Conservation (phyloP, 495 filamentous ascomycete genomes). For the Penicillium goetzii region DNA sequence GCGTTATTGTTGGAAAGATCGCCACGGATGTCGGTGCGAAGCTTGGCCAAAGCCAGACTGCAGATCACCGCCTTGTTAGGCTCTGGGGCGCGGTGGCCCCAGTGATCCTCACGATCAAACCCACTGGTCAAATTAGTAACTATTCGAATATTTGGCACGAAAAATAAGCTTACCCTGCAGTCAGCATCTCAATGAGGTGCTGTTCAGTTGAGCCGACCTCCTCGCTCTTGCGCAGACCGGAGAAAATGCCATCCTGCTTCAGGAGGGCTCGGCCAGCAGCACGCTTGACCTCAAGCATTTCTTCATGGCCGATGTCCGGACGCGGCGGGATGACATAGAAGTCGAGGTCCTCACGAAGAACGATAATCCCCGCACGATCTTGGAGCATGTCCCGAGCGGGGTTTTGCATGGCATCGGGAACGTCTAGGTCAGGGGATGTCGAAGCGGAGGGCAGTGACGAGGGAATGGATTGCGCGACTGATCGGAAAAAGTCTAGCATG, state of each 20-base stretch:
- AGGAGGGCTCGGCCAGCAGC: conserved; percentile 86
- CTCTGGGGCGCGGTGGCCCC: conserved; percentile 95
- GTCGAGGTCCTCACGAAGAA: conserved; percentile 93
- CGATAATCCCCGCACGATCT: conserved; percentile 95
- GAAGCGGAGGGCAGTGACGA: conserved; percentile 64
- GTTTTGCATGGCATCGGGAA: conserved; percentile 70
- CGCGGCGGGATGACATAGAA: conserved; percentile 96
- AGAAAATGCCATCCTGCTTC: conserved; percentile 94
- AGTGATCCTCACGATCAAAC: conserved; percentile 92
- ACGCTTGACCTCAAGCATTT: conserved; percentile 97
- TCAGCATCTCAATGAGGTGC: conserved; percentile 99
- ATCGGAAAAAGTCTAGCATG: conserved; percentile 99
- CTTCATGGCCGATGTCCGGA: conserved; percentile 77
- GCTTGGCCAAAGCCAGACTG: conserved; percentile 87
- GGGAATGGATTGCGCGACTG: conserved; percentile 91
- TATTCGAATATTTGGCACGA: neutral
- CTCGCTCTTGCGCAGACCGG: conserved; percentile 89
- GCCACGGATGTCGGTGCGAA: conserved; percentile 88
- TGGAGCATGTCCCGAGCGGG: conserved; percentile 76
- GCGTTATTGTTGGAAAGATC: conserved; percentile 77
- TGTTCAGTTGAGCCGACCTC: conserved; percentile 96
- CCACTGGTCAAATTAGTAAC: conserved; percentile 59
- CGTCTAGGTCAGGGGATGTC: conserved; percentile 62
- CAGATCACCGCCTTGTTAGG: conserved; percentile 98
- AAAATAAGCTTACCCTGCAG: conserved; percentile 75